Conservation (phyloP, 768 basidiomycete species). For the Pleurotus pulmonarius region DNA sequence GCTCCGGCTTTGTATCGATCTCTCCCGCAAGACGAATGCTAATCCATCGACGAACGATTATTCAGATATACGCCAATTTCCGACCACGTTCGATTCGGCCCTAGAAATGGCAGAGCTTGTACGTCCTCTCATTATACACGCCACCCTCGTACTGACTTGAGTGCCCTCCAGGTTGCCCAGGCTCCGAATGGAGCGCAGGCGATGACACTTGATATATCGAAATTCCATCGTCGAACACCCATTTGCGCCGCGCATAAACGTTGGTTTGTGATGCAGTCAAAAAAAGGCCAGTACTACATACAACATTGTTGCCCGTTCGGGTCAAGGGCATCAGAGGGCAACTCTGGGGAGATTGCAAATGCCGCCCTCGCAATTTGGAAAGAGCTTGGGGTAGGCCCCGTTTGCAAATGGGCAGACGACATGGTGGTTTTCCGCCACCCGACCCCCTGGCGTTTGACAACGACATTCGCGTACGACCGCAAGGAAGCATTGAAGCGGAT, state of each 20-base stretch:
- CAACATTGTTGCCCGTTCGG: conserved; percentile 19
- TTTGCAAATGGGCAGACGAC: conserved; percentile 20
- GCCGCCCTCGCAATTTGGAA: conserved; percentile 12
- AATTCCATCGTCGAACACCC: conserved; percentile 30
- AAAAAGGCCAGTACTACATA: conserved; percentile 11
- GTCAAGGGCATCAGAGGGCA: conserved; percentile 9
- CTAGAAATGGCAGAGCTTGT: conserved; percentile 13
- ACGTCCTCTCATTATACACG: conserved; percentile 5
- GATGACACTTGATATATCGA: conserved; percentile 25
- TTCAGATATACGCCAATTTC: conserved; percentile 18
- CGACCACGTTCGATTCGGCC: conserved; percentile 19
- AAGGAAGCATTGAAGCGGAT: not conserved
- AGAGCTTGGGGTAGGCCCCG: conserved; percentile 1
- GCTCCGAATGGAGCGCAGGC: conserved; percentile 26
- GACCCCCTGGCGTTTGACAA: not conserved
- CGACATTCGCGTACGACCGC: not conserved
- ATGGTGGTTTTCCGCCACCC: conserved; percentile 3
- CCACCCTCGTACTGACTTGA: conserved; percentile 10
- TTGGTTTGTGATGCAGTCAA: conserved; percentile 21
- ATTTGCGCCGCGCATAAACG: conserved; percentile 27
- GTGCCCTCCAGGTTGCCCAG: conserved; percentile 22
- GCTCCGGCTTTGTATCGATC: conserved; percentile 14
- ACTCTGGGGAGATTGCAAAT: conserved; percentile 15
- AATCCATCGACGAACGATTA: conserved; percentile 16
- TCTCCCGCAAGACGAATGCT: conserved; percentile 14